phyloP scores from a whole-genome alignment of 2,329 filamentous ascomycete species.

The Ophiocordyceps camponoti-leonardi region DNA sequence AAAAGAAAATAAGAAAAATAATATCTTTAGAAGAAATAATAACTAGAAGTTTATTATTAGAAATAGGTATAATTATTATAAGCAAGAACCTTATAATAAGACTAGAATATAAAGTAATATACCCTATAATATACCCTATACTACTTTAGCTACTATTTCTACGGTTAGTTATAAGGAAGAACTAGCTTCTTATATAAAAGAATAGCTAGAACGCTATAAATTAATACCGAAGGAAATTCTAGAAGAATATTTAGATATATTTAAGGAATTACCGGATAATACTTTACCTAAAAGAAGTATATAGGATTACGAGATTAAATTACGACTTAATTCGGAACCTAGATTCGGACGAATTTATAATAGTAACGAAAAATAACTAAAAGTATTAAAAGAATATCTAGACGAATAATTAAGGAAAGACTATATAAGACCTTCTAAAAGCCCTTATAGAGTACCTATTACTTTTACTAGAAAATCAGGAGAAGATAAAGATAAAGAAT shows the following conservation, averaged over 20 bases:
- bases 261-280: neutral
- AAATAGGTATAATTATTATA: no score
- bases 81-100: no score
- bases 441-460: neutral
- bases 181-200: no score
- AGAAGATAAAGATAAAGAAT: neutral
- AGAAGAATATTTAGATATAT: neutral
- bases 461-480: neutral
- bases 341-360: neutral
- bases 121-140: no score
- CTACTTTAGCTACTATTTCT: no score
- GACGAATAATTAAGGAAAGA: neutral
- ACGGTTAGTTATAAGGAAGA: no score
- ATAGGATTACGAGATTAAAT: neutral
- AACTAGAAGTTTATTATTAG: no score
- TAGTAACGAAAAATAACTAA: neutral
- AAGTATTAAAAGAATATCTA: neutral
- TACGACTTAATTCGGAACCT: neutral
- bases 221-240: neutral
- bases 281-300: neutral
- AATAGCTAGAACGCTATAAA: constrained; percentile 23
- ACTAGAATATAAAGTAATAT: no score
- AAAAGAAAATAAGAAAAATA: no score
- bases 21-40: no score
- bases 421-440: neutral